Percentiles rank a stretch among this genome's conserved stretches.
These are phyloP conservation scores for Candida awuae DNA, from an alignment of 805 yeast species.

Conservation along the genomic window DNA sequence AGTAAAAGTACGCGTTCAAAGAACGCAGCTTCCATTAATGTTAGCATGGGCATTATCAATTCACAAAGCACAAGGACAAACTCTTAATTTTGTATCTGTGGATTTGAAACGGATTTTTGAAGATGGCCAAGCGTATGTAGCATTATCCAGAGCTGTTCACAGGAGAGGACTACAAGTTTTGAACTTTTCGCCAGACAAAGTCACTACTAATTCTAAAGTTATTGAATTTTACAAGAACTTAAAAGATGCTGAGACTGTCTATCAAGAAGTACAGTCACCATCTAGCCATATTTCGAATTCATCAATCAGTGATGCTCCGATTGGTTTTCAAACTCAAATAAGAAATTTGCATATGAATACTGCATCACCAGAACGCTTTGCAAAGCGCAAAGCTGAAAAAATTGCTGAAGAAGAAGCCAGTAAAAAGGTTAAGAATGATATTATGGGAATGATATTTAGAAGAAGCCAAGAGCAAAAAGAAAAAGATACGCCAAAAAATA, in stretches of 20 bases:
- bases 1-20: conserved; percentile 37
- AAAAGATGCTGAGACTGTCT: conserved; percentile 29
- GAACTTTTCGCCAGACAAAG: conserved; percentile 57
- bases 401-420: not conserved
- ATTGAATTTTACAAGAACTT: conserved; percentile 55
- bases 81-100: conserved; percentile 66
- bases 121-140: conserved; percentile 94
- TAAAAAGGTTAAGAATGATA: not conserved
- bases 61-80: conserved; percentile 94
- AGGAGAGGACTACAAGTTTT: conserved; percentile 76
- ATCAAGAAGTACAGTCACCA: not conserved
- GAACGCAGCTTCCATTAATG: conserved; percentile 78
- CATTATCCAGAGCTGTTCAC: conserved; percentile 75
- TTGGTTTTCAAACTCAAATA: conserved; percentile 6
- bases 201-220: conserved; percentile 66
- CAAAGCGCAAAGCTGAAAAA: not conserved
- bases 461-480: not conserved
- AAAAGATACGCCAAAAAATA: no score
- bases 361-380: conserved; percentile 9
- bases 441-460: not conserved
- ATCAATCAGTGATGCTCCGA: not conserved
- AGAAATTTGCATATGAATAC: conserved; percentile 1
- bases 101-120: conserved; percentile 75
- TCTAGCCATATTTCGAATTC: not conserved
- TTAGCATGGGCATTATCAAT: conserved; percentile 96